Evolutionary conservation across 2,329 filamentous ascomycete species (phyloP).

Genomic region (Fusarium burgessii): DNA sequence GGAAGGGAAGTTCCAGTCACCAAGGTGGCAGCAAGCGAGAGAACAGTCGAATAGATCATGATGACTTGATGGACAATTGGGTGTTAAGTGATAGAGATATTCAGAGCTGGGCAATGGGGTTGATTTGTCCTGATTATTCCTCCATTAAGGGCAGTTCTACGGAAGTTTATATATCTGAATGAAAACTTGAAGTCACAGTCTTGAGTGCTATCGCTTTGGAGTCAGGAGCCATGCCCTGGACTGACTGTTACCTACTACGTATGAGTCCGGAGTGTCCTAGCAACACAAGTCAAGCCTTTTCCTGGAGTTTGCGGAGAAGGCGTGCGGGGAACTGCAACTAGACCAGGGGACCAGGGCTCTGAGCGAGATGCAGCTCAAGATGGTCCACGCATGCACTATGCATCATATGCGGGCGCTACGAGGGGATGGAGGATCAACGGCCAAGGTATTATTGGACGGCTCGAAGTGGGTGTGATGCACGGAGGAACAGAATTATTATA

Average conservation of each 20-base stretch:
- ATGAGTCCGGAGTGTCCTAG: too few relatives aligned
- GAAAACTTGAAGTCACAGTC: background rate
- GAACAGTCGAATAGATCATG: background rate
- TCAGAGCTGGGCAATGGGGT: accelerated
- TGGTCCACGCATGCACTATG: background rate
- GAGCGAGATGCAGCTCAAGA: background rate
- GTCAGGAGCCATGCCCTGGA: too few relatives aligned
- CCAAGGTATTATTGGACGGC: background rate
- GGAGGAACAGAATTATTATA: background rate
- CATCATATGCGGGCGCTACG: background rate
- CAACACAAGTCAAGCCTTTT: background rate
- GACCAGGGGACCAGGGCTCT: background rate
- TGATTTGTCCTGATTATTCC: accelerated
- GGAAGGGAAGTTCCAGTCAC: slow-evolving; percentile 5
- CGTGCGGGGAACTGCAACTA: background rate
- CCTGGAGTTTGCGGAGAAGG: background rate
- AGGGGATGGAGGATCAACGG: too few relatives aligned
- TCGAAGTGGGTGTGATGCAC: background rate
- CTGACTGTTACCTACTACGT: background rate
- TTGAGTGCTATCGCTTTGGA: background rate
- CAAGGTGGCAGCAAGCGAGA: background rate
- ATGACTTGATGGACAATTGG: background rate
- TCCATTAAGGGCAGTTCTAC: background rate
- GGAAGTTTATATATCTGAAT: too few relatives aligned
- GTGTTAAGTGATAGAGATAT: too few relatives aligned